Evolutionary conservation across 2,329 filamentous ascomycete species (phyloP), one percentile per base, ranked within the genome.

Genomic region (Xylariaceae sp.): DNA sequence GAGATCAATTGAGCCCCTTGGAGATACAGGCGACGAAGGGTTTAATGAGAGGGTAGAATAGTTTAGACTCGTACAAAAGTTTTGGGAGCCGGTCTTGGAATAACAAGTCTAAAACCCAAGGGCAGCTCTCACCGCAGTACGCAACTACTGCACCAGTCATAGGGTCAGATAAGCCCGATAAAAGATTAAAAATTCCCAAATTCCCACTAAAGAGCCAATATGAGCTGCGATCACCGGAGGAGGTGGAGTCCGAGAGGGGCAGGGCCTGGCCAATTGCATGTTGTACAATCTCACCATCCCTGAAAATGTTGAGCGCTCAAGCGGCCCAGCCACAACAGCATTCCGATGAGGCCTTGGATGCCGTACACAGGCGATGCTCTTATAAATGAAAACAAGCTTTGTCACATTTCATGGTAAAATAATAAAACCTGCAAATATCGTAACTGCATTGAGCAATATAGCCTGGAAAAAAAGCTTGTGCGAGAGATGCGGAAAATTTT

Each of bases 1-100:
- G 59, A 65, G 63, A 50, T 66, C 58, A 64, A 67, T 67, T 65
- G 62, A 62, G 59, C 60, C 60, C 51, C 56, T 63, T 55, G 49
- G 44, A 45, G 47, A 60, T 49, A 23, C 35, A 48, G 39, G 41
- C 15, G 16, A 33, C 50, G 27, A 32, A 37, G 42, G 30, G 35
- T 40, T 41, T 39, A 15, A 13, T 16, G 37, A 29, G 16, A 21
- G 23, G 41, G 27, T 29, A 24, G 15, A 33, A 4, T 42, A 18
- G 30, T 13, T 24, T 37, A 29, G n/a, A n/a, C n/a, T n/a, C n/a
- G n/a, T n/a, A 27, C 30, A 40, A 27, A 39, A 51, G 42, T 8
- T 39, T 15, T 29, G 50, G 36, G 37, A 41, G 41, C 33, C 44
- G 41, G 33, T 15, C 4, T 29, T 42, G 32, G 11, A 32, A 26